Base-by-base conservation (phyloP, 2,329 filamentous ascomycete species). In the Xylaria sp. region DNA sequence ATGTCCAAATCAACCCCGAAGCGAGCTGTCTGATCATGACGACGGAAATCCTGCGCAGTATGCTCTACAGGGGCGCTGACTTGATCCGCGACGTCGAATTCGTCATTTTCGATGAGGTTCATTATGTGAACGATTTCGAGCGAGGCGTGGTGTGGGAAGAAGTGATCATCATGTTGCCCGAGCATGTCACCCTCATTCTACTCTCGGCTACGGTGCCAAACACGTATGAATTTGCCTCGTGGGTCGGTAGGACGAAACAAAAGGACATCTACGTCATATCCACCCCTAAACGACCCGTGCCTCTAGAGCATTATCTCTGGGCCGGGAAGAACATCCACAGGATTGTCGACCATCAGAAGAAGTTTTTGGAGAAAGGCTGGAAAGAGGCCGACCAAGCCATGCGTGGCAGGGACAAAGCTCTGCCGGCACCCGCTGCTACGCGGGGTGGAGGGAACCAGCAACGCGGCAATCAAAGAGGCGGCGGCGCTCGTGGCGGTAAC, bases 231-330 rank as follows among this genome's bases (percentile, higher is more conserved):
- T 99, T 99, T 76, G 96, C 96, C 1, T 98, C 94, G 0, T 99
- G 96, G 96, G 95, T 99, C 27, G 96, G 96, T 12, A 88, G 96
- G 60, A 99, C 96, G 0, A 99, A 99, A 82, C 95, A 97, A 82
- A 98, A 98, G 81, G 93, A 99, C 76, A 98, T 99, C 40, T 99
- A 98, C 78, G 96, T 99, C 75, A 99, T 99, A 64, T 98, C 96
- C 0, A 99, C 96, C 0, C 91, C 94, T 0, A 99, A 99, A 80
- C 89, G 96, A 68, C 96, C 96, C 0, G 93, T 99, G 0, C 96
- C 96, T 0, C 83, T 99, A 1, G 96, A 99, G 76, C 96, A 99
- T 79, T 99, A 95, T 76, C 86, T 99, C 0, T 99, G 96, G 96
- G 94, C 94, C 4, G 92, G 91, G 66, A 98, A 98, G 79, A 89